Evolutionary conservation across 345 rosid genomes (phyloP).

Genomic region (Syzygium aromaticum): DNA sequence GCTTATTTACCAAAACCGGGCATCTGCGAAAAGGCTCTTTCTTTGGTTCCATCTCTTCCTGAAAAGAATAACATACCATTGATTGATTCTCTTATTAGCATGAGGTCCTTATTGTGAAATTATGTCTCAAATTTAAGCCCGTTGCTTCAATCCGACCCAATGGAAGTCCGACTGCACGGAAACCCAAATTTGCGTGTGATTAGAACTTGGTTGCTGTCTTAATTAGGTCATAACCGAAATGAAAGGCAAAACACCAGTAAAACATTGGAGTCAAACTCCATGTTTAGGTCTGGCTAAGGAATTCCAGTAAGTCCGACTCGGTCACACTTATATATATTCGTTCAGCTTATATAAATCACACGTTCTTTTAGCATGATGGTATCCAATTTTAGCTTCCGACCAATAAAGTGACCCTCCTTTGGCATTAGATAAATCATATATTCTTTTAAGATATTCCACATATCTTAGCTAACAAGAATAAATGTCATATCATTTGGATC

Average conservation of each 20-base stretch:
- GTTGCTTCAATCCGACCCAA: background rate
- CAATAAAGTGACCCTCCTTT: background rate
- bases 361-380: background rate
- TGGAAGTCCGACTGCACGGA: background rate
- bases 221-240: background rate
- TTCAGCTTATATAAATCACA: background rate
- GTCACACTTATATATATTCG: background rate
- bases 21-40: background rate
- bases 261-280: background rate
- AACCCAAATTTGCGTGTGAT: background rate
- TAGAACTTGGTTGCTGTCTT: background rate
- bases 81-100: background rate
- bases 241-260: background rate
- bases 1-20: background rate
- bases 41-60: background rate
- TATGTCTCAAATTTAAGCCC: background rate
- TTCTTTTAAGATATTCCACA: background rate
- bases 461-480: background rate
- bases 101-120: background rate
- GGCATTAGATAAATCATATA: background rate
- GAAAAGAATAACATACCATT: rapidly evolving
- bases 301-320: background rate
- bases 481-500: background rate
- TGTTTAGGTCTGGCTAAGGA: background rate
- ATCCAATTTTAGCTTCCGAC: background rate